phyloP scores from a whole-genome alignment of 1,139 yeast genomes.

The Suhomyces anneliseae region DNA sequence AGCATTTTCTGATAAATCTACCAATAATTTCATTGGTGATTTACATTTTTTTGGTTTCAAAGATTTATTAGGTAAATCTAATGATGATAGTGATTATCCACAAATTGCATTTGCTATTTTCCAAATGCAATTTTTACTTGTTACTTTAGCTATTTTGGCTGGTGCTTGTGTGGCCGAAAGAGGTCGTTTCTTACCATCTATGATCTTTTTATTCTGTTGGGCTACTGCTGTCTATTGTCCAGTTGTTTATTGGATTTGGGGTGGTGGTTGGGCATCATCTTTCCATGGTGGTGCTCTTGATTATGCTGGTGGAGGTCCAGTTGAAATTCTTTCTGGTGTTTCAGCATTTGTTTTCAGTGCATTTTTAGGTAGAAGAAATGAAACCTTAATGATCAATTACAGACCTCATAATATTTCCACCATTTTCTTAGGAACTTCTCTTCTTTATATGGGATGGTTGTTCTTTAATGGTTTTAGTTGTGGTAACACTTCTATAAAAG shows the following conservation, averaged over 20 bases:
- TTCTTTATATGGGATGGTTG: slow-evolving; percentile 77
- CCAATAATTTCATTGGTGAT: slow-evolving; percentile 85
- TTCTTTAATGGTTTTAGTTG: slow-evolving; percentile 88
- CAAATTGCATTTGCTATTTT: slow-evolving; percentile 81
- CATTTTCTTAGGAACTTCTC: slow-evolving; percentile 73
- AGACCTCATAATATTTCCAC: slow-evolving; percentile 94
- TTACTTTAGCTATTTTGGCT: slow-evolving; percentile 85
- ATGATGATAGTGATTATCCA: slow-evolving; percentile 57
- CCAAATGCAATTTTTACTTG: slow-evolving; percentile 89
- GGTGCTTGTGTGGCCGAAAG: slow-evolving; percentile 93
- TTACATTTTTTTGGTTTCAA: slow-evolving; percentile 78
- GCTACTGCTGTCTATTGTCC: slow-evolving; percentile 93
- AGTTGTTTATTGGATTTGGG: slow-evolving; percentile 94
- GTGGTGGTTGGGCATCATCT: slow-evolving; percentile 82
- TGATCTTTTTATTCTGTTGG: slow-evolving; percentile 84
- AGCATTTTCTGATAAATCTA: slow-evolving; percentile 75
- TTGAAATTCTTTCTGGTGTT: slow-evolving; percentile 88
- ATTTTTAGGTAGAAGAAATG: slow-evolving; percentile 81
- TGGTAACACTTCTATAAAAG: slow-evolving; percentile 61
- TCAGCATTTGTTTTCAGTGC: slow-evolving; percentile 85
- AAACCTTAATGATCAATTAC: slow-evolving; percentile 80
- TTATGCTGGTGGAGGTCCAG: slow-evolving; percentile 98
- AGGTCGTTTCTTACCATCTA: slow-evolving; percentile 83
- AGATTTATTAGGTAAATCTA: slow-evolving; percentile 57
- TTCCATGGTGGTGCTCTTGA: slow-evolving; percentile 87